Evolutionary conservation across 306 rosid species (phyloP), one percentile per base, ranked within the genome.

Genomic region (Cucurbita ficifolia): DNA sequence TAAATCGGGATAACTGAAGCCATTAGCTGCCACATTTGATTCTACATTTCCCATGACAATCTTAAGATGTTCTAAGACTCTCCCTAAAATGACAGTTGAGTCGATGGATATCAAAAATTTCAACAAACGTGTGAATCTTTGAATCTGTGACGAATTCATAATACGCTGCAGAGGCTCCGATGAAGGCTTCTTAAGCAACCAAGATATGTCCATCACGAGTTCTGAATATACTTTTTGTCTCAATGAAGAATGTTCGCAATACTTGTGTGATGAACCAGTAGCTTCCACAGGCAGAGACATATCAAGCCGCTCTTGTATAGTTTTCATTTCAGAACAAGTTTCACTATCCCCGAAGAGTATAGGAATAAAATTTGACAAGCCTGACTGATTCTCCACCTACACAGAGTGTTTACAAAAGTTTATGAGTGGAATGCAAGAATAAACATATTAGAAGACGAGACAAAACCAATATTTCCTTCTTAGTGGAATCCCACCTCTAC

Each of bases 301-400:
- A 67, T 89, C 83, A 13, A 82, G 77, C 65, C 85, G 86, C 76
- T 83, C 82, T 79, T 85, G 87, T 68, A 95, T 62, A 53, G 71
- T 75, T 78, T 83, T 81, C 91, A 95, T 80, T 84, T 91, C 99
- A 6, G 83, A 79, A 81, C 99, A 95, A 83, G 83, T 82, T 79
- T 83, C 93, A 52, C 87, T 88, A 79, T 89, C 88, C 46, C 89
- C 97, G 57, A 95, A 76, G 54, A 95, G 91, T 69, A 95, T 79
- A 6, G 99, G 97, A 64, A 95, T 81, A 75, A 95, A 89, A 83
- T 95, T 95, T 2, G 99, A 95, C 74, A 95, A 76, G 79, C 99
- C 99, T 82, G 85, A 87, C 75, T 95, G 96, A 76, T 95, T 95
- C 86, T 95, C 99, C 79, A 95, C 96, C 99, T 95, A 82, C 70